phyloP scores from a whole-genome alignment of 2,329 filamentous ascomycete species.

The Xylariomycetidae sp. region DNA sequence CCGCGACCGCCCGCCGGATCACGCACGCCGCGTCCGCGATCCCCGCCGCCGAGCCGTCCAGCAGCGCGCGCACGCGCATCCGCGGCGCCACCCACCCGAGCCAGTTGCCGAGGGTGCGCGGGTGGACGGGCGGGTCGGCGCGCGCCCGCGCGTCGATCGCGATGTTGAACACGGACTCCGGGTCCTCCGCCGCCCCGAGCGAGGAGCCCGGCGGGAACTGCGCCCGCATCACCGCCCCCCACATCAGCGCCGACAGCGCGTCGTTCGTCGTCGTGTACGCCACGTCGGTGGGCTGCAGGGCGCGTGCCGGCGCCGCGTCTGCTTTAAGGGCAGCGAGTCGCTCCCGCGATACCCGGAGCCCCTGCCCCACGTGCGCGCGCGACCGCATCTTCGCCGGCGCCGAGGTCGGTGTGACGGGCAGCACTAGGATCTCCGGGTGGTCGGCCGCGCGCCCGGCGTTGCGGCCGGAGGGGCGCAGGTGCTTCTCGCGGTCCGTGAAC shows the following conservation, averaged over 20 bases:
- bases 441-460: constrained; percentile 20
- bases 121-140: constrained; percentile 28
- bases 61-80: constrained; percentile 24
- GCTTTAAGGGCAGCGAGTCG: constrained; percentile 23
- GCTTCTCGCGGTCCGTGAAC: constrained; percentile 24
- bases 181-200: constrained; percentile 24
- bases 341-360: constrained; percentile 27
- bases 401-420: constrained; percentile 23
- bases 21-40: constrained; percentile 28
- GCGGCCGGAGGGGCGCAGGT: constrained; percentile 24
- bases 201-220: constrained; percentile 23
- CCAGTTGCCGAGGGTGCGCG: constrained; percentile 32
- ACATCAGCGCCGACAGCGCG: constrained; percentile 30
- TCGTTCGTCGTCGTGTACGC: constrained; percentile 29
- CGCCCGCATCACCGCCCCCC: constrained; percentile 26
- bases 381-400: constrained; percentile 28
- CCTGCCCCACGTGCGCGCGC: constrained; percentile 24
- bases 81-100: constrained; percentile 29
- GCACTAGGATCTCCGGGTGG: constrained; percentile 27
- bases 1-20: constrained; percentile 27
- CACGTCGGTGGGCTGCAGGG: constrained; percentile 18
- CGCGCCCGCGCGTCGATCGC: constrained; percentile 31
- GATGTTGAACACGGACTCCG: constrained; percentile 30
- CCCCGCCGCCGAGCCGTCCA: constrained; percentile 16
- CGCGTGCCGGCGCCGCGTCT: constrained; percentile 24